Evolutionary conservation across 106 monocot genomes (phyloP).

Genomic region (Apostasia ramifera): DNA sequence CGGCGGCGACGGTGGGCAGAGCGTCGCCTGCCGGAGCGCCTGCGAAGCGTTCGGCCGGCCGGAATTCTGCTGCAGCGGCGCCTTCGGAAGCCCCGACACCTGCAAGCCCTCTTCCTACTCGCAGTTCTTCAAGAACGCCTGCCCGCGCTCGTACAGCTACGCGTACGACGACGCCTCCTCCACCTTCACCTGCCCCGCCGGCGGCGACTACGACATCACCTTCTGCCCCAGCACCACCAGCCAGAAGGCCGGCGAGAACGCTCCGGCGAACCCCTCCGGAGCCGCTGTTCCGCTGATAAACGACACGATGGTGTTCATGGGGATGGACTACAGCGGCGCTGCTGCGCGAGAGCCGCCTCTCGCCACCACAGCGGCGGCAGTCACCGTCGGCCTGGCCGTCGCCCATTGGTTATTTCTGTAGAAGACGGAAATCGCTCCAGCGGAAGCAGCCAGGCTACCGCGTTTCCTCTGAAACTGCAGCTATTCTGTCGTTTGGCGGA

Average conservation of each 20-base stretch:
- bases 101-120: slow-evolving; percentile 16
- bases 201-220: slow-evolving; percentile 12
- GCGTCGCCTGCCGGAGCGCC: slow-evolving; percentile 29
- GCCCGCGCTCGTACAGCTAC: slow-evolving; percentile 15
- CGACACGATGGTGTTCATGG: slow-evolving; percentile 6
- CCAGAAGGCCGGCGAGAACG: slow-evolving; percentile 2
- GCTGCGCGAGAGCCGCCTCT: not conserved
- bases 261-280: not conserved
- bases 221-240: slow-evolving; percentile 10
- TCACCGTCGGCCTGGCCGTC: not conserved
- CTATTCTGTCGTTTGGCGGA: too few species aligned
- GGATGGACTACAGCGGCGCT: not conserved
- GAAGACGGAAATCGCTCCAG: too few species aligned
- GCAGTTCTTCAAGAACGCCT: slow-evolving; percentile 11
- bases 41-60: slow-evolving; percentile 28
- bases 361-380: not conserved
- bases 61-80: slow-evolving; percentile 32
- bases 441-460: too few species aligned
- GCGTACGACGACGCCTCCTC: slow-evolving; percentile 18
- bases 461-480: too few species aligned
- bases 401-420: too few species aligned
- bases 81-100: slow-evolving; percentile 10
- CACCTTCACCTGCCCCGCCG: slow-evolving; percentile 13
- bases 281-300: not conserved
- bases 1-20: slow-evolving; percentile 5